Percentiles rank a stretch among this genome's conserved stretches.
phyloP scores from a whole-genome alignment of 768 basidiomycete genomes.

The Podaxis sp. region DNA sequence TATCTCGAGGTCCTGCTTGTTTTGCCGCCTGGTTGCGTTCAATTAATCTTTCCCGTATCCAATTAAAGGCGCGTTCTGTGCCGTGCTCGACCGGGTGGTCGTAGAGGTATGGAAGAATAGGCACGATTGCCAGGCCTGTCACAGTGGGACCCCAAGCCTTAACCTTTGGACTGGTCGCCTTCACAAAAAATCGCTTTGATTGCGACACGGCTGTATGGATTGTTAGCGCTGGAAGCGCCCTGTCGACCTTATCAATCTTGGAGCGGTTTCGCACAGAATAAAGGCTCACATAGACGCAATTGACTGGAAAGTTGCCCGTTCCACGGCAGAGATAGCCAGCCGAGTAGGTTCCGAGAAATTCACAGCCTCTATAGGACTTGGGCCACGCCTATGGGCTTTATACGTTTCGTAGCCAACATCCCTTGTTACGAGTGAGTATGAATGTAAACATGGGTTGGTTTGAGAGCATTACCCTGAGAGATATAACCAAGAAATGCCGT shows the following conservation, averaged over 20 bases:
- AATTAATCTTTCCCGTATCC: conserved; percentile 56
- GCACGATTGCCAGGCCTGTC: conserved; percentile 71
- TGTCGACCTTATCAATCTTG: conserved; percentile 22
- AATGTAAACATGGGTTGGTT: not conserved
- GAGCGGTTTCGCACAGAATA: conserved; percentile 9
- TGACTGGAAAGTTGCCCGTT: conserved; percentile 77
- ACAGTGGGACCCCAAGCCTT: conserved; percentile 74
- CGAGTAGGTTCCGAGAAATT: conserved; percentile 69
- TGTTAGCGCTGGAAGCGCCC: conserved; percentile 81
- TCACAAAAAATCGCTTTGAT: conserved; percentile 61
- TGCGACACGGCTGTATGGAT: conserved; percentile 81
- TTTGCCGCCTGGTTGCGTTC: conserved; percentile 24
- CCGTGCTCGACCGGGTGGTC: conserved; percentile 76
- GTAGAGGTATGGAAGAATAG: conserved; percentile 69
- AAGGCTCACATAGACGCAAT: conserved; percentile 71
- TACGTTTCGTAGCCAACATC: conserved; percentile 82
- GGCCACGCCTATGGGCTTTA: conserved; percentile 67
- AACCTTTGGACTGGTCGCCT: conserved; percentile 50
- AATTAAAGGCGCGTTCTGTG: conserved; percentile 65
- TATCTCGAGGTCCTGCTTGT: conserved; percentile 9
- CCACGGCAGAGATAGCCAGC: conserved; percentile 63
- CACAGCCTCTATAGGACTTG: conserved; percentile 60
- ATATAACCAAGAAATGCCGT: conserved; percentile 81
- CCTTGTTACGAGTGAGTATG: conserved; percentile 23
- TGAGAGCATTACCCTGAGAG: conserved; percentile 42